Evolutionary conservation across 768 basidiomycete genomes (phyloP), one percentile per base, ranked within the genome.

Genomic region (Agrocybe praecox): DNA sequence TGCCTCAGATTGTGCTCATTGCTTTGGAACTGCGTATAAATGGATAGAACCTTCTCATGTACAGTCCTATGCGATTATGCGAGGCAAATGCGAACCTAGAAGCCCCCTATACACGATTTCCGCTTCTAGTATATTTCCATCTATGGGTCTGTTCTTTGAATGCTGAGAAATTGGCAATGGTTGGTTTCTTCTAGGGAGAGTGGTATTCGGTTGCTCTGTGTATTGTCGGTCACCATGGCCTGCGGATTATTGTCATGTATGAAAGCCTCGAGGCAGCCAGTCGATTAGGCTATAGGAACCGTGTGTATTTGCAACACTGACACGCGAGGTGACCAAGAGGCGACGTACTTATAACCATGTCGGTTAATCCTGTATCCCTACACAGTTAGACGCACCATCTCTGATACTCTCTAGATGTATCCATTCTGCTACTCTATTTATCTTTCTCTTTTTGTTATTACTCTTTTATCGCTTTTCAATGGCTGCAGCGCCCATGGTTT

Each of bases 401-500:
- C 33, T 51, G 26, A 32, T 32, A n/a, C 24, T 44, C 24, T 44
- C 15, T 18, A 23, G 40, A 45, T 19, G 10, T 43, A 14, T 24
- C 32, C 26, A 19, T 42, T 18, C 52, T 29, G 45, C 45, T 43
- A 14, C 52, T 40, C 36, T 40, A n/a, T 23, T 15, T 24, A 29
- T 45, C 10, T 34, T 48, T 17, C 34, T 62, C 56, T 29, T 54
- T 58, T 49, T 61, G 54, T 44, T 55, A 19, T 54, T 18, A 29
- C 29, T 58, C 44, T 59, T 59, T 53, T 54, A 60, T 60, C 33
- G 66, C 47, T 51, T 61, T 54, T 63, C 62, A 57, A 47, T 54
- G 43, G 67, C 59, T 58, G 61, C 58, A n/a, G n/a, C 36, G 69
- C 64, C 52, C 76, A 78, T 57, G 75, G 74, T 26, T 78, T 63